A percentile compares a stretch with the other conserved stretches of the same genome.
Evolutionary conservation across 768 basidiomycete species (phyloP).

Genomic region (Phylloporus sp.): DNA sequence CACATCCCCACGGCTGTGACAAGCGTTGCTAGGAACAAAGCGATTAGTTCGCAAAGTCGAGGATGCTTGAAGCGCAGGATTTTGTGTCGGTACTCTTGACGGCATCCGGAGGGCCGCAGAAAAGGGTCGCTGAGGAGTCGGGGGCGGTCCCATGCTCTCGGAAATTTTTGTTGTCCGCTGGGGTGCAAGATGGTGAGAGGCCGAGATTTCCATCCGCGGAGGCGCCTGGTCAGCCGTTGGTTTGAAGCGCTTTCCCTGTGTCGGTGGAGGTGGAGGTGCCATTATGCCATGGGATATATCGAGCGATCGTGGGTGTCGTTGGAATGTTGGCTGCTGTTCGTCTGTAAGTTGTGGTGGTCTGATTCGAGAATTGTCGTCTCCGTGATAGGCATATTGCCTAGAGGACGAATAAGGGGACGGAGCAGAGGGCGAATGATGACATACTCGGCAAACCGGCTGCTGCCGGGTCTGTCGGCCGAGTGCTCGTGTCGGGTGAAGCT

Average conservation of each 20-base stretch:
- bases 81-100: constrained; percentile 20
- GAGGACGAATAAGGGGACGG: constrained; percentile 6
- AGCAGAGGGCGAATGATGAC: constrained; percentile 13
- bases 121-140: constrained; percentile 40
- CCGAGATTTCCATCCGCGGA: constrained; percentile 11
- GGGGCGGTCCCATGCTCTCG: constrained; percentile 48
- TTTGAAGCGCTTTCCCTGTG: constrained; percentile 22
- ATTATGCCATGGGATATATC: constrained; percentile 28
- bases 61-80: constrained; percentile 3
- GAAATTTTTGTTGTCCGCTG: constrained; percentile 22
- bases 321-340: constrained; percentile 37
- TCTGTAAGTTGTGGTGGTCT: constrained; percentile 38
- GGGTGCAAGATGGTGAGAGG: constrained; percentile 9
- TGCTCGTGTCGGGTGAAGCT: constrained; percentile 29
- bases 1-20: no score
- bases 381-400: constrained; percentile 67
- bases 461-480: constrained; percentile 39
- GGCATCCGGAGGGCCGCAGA: constrained; percentile 24
- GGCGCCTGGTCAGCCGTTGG: constrained; percentile 17
- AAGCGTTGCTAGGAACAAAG: constrained; percentile 27
- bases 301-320: constrained; percentile 34
- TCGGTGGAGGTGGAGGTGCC: constrained; percentile 28
- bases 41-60: constrained; percentile 27
- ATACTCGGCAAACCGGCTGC: constrained; percentile 49
- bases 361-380: constrained; percentile 40